Evolutionary conservation across 2,329 filamentous ascomycete genomes (phyloP).

Genomic region (Fusarium annulatum): DNA sequence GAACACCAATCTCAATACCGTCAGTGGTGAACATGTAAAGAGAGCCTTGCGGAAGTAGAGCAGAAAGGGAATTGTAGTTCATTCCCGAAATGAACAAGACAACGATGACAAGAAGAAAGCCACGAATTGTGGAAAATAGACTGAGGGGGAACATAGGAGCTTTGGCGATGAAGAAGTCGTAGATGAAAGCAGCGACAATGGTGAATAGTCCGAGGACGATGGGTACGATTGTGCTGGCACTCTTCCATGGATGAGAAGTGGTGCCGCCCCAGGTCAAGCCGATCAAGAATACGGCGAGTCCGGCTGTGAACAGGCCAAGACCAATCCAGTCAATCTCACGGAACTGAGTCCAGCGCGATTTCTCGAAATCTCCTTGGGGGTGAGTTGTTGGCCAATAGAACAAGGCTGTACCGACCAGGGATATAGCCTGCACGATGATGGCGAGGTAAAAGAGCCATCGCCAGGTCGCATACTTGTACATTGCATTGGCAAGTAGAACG

Average conservation of each 20-base stretch:
- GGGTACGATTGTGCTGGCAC: not conserved
- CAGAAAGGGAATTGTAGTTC: slow-evolving; percentile 23
- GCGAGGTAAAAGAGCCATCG: slow-evolving; percentile 24
- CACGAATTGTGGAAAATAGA: not conserved
- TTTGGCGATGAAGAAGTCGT: slow-evolving; percentile 9
- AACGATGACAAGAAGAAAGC: slow-evolving; percentile 1
- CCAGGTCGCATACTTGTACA: slow-evolving; percentile 14
- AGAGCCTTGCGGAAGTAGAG: slow-evolving; percentile 17
- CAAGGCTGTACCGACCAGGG: slow-evolving; percentile 8
- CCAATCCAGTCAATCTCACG: slow-evolving; percentile 22
- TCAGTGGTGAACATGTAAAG: slow-evolving; percentile 30
- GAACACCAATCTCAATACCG: slow-evolving; percentile 16
- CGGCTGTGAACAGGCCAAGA: not conserved
- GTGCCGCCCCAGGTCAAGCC: slow-evolving; percentile 22
- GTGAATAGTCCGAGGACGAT: not conserved
- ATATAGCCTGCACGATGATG: slow-evolving; percentile 15
- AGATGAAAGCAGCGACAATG: slow-evolving; percentile 1
- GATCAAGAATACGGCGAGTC: slow-evolving; percentile 5
- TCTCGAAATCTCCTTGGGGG: slow-evolving; percentile 21
- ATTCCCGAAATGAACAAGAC: slow-evolving; percentile 25
- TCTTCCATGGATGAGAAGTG: slow-evolving; percentile 9
- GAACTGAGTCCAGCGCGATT: slow-evolving; percentile 19
- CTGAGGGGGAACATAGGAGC: slow-evolving; percentile 5
- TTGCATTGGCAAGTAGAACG: not conserved
- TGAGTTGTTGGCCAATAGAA: slow-evolving; percentile 23